Evolutionary conservation across 208 protist genomes (phyloP).

Genomic region (Trichomonas vaginalis): DNA sequence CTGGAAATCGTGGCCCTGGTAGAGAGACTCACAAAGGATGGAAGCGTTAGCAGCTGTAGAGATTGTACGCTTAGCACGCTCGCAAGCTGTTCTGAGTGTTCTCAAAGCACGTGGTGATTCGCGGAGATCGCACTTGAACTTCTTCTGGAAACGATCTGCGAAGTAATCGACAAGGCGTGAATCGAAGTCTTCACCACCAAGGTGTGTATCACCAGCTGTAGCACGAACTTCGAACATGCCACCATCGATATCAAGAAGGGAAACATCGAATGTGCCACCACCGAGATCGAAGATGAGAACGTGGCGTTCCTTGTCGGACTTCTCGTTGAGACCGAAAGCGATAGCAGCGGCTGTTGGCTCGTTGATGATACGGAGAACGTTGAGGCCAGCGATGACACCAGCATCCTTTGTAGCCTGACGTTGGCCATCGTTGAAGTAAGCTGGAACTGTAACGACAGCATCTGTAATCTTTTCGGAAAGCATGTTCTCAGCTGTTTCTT

Average conservation of each 20-base stretch:
- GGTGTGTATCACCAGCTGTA: slow-evolving; percentile 88
- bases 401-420: too few species aligned
- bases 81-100: slow-evolving; percentile 54
- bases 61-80: slow-evolving; percentile 73
- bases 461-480: too few species aligned
- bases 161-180: slow-evolving; percentile 87
- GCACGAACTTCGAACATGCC: slow-evolving; percentile 75
- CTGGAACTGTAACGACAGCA: too few species aligned
- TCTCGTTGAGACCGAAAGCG: slow-evolving; percentile 45
- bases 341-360: too few species aligned
- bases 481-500: too few species aligned
- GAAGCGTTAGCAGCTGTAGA: slow-evolving; percentile 46
- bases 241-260: slow-evolving; percentile 67
- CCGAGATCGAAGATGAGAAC: background rate
- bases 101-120: slow-evolving; percentile 48
- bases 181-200: slow-evolving; percentile 82
- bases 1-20: slow-evolving; percentile 80
- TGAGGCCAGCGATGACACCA: too few species aligned
- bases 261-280: too few species aligned
- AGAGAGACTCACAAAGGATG: slow-evolving; percentile 84
- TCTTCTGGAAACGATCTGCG: slow-evolving; percentile 80
- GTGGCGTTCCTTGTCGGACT: slow-evolving; percentile 41
- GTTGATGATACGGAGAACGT: too few species aligned
- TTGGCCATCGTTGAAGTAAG: too few species aligned
- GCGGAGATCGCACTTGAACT: slow-evolving; percentile 57